These are phyloP conservation scores for Flammula alnicola DNA, from an alignment of 1,284 basidiomycete species.

Conservation along the genomic window DNA sequence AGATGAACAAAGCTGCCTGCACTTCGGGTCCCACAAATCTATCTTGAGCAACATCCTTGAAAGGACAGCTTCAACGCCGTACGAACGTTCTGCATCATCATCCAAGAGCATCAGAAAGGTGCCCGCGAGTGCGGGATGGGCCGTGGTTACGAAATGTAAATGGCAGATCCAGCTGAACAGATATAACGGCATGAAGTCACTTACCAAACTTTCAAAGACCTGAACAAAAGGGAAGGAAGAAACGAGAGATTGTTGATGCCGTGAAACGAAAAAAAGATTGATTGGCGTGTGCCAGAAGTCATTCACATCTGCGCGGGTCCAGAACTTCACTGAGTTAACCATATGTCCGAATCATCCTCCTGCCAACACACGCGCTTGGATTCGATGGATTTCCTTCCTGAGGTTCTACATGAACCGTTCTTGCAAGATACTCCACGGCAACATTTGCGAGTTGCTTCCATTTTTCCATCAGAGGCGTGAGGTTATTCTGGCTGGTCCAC, in stretches of 20 bases:
- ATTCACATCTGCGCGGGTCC: neutral
- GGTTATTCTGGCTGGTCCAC: slow-evolving; percentile 5
- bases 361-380: neutral
- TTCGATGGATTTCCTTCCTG: neutral
- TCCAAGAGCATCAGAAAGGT: slow-evolving; percentile 5
- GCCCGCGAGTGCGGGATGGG: slow-evolving; percentile 5
- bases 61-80: neutral
- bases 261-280: neutral
- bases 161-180: slow-evolving; percentile 4
- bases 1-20: too few species aligned
- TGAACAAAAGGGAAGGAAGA: slow-evolving; percentile 2
- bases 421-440: slow-evolving; percentile 4
- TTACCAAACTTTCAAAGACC: neutral
- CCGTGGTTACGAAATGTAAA: neutral
- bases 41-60: too few species aligned
- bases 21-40: neutral
- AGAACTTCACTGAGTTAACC: too few species aligned
- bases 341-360: too few species aligned
- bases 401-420: slow-evolving; percentile 1
- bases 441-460: slow-evolving; percentile 7
- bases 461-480: slow-evolving; percentile 14
- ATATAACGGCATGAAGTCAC: slow-evolving; percentile 4
- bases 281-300: neutral
- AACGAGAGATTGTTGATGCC: slow-evolving; percentile 2
- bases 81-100: neutral